phyloP scores from a whole-genome alignment of 2,329 filamentous ascomycete genomes.

The Dissoconium aciculare region DNA sequence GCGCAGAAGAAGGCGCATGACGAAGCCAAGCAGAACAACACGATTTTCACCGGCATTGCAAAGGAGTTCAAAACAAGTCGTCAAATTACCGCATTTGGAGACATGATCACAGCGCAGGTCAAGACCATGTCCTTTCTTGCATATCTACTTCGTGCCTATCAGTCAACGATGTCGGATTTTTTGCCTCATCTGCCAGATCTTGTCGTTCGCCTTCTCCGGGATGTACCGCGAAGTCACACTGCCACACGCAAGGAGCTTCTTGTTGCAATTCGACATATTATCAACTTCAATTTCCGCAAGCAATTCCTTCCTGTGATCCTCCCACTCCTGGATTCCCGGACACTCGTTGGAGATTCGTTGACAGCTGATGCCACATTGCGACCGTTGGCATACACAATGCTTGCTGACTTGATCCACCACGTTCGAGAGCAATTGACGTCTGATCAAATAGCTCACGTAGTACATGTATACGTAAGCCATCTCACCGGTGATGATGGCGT shows the following conservation, averaged over 20 bases:
- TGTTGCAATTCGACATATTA: conserved; percentile 93
- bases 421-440: conserved; percentile 77
- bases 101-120: conserved; percentile 94
- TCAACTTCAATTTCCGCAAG: conserved; percentile 95
- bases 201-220: conserved; percentile 77
- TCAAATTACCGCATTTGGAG: conserved; percentile 63
- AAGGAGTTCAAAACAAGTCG: conserved; percentile 76
- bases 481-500: conserved; percentile 68
- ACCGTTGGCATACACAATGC: conserved; percentile 92
- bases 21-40: conserved; percentile 63
- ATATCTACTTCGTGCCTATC: conserved; percentile 77
- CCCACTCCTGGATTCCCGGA: conserved; percentile 83
- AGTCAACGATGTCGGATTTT: conserved; percentile 76
- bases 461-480: conserved; percentile 94
- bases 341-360: conserved; percentile 83
- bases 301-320: conserved; percentile 93
- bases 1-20: conserved; percentile 84
- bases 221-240: conserved; percentile 90
- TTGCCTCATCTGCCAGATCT: conserved; percentile 72
- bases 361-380: conserved; percentile 96
- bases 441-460: conserved; percentile 85
- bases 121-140: conserved; percentile 99
- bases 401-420: conserved; percentile 95
- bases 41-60: conserved; percentile 84
- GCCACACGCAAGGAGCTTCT: conserved; percentile 85